Conservation (phyloP, 345 rosid species). For the Lepidium didymum region DNA sequence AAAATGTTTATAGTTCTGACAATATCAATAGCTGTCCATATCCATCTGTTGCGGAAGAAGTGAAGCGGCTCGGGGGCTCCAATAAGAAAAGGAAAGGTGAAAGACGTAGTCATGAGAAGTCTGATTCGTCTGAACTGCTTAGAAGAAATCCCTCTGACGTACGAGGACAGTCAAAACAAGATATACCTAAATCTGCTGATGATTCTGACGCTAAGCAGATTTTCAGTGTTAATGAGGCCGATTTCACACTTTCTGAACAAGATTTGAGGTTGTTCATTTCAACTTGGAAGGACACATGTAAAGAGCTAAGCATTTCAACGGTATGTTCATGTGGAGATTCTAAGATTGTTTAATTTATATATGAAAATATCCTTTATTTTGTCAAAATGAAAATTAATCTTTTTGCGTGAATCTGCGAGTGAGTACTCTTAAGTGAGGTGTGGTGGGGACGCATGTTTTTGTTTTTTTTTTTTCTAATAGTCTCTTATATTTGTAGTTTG, state of each 20-base stretch:
- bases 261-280: constrained; percentile 52
- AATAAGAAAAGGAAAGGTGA: constrained; percentile 31
- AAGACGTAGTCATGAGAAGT: constrained; percentile 30
- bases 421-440: neutral
- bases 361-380: no score
- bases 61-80: constrained; percentile 60
- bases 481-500: constrained; percentile 42
- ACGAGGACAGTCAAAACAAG: constrained; percentile 31
- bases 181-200: constrained; percentile 22
- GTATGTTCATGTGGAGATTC: constrained; percentile 34
- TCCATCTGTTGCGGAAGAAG: constrained; percentile 84
- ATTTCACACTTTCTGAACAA: constrained; percentile 40
- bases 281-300: constrained; percentile 80
- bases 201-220: constrained; percentile 25
- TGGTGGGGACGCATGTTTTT: neutral
- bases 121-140: constrained; percentile 24
- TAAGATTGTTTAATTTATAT: neutral
- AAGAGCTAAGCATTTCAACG: constrained; percentile 43
- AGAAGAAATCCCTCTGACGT: constrained; percentile 30
- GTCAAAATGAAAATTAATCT: neutral
- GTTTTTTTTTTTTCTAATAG: constrained; percentile 8
- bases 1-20: constrained; percentile 34
- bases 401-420: neutral
- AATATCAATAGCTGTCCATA: constrained; percentile 71
- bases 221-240: constrained; percentile 28